These are phyloP conservation scores for Fusarium siculi DNA, from an alignment of 2,329 filamentous ascomycete species.

Conservation along the genomic window DNA sequence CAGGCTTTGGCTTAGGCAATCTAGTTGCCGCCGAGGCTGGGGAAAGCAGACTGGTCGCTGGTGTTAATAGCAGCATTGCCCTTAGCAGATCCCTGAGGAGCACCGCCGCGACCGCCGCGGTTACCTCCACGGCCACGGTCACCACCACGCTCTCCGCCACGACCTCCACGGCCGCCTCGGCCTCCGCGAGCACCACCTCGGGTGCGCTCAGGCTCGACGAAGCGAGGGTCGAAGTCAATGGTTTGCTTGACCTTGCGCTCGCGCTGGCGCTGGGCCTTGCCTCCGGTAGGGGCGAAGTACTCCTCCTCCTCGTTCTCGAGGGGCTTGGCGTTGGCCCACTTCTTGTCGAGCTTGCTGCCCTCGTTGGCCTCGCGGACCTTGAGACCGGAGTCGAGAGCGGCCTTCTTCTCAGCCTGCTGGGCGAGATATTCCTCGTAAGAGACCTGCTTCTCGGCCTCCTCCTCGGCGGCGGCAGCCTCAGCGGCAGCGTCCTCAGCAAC, in stretches of 20 bases:
- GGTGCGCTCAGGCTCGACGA: conserved; percentile 74
- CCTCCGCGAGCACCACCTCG: conserved; percentile 63
- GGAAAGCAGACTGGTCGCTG: conserved; percentile 68
- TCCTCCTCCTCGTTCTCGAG: conserved; percentile 76
- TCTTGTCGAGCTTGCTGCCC: conserved; percentile 87
- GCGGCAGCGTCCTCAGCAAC: conserved; percentile 60
- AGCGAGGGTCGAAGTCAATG: conserved; percentile 88
- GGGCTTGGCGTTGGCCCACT: conserved; percentile 88
- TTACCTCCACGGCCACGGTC: conserved; percentile 49
- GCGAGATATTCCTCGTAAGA: conserved; percentile 91
- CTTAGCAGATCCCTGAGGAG: conserved; percentile 49
- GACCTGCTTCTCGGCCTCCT: conserved; percentile 82
- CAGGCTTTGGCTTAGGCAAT: conserved; percentile 30
- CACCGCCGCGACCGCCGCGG: conserved; percentile 44
- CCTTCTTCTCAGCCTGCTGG: conserved; percentile 77
- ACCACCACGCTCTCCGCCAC: conserved; percentile 57
- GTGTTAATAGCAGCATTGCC: conserved; percentile 59
- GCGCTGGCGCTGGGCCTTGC: conserved; percentile 86
- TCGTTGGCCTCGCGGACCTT: conserved; percentile 92
- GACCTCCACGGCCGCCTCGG: conserved; percentile 54
- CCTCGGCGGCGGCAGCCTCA: conserved; percentile 57
- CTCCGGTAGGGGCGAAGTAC: conserved; percentile 78
- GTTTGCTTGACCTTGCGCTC: conserved; percentile 92
- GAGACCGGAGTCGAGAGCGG: conserved; percentile 70
- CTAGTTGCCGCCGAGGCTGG: conserved; percentile 68